Percentiles rank a stretch among this genome's conserved stretches.
Evolutionary conservation across 169 alveolate genomes (phyloP).

Genomic region (Eimeria mitis): DNA sequence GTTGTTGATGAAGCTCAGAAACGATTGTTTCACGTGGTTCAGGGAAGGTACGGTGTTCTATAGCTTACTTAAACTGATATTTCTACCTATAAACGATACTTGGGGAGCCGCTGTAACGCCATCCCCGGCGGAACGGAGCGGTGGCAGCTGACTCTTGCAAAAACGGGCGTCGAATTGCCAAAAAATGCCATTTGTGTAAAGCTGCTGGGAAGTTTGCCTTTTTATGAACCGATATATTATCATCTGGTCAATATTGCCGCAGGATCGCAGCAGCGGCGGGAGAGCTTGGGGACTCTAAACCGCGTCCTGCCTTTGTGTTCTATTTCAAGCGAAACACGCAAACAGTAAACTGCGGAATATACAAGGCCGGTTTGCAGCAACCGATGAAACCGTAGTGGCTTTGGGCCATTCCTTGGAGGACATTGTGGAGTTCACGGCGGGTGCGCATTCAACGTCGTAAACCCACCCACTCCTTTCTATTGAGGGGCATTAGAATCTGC

Average conservation of each 20-base stretch:
- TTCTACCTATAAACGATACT: neutral
- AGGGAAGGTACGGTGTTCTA: neutral
- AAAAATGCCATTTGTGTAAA: neutral
- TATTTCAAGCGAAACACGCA: neutral
- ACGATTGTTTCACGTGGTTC: neutral
- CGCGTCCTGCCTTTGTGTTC: neutral
- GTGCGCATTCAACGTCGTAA: neutral
- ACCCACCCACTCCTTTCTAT: neutral
- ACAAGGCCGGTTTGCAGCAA: neutral
- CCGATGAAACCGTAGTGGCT: conserved; percentile 16
- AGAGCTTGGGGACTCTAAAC: neutral
- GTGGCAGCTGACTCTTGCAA: conserved; percentile 1
- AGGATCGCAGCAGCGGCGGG: neutral
- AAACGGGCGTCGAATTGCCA: neutral
- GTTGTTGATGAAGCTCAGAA: neutral
- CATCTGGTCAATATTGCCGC: neutral
- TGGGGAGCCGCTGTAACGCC: neutral
- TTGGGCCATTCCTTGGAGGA: neutral
- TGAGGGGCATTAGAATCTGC: neutral
- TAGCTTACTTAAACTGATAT: neutral
- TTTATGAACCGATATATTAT: neutral
- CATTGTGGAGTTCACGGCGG: neutral
- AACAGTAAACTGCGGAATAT: neutral
- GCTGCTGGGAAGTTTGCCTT: neutral
- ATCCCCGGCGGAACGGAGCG: neutral